phyloP scores from a whole-genome alignment of 2,329 filamentous ascomycete genomes.

The Scedosporium boydii region DNA sequence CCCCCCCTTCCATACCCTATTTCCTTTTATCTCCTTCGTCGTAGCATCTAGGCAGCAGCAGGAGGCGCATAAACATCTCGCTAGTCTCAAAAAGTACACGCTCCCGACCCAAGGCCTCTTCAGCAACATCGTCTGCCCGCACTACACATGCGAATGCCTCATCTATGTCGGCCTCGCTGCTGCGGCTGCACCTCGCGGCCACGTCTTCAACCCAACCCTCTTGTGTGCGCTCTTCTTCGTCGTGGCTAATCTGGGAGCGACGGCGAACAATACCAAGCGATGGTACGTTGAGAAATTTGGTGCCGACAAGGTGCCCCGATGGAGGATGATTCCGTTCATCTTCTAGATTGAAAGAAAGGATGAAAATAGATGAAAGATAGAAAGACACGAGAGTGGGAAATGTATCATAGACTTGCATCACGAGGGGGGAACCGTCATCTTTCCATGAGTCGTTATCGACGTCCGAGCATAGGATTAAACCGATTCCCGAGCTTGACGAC shows the following conservation, averaged over 20 bases:
- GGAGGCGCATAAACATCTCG: slow-evolving; percentile 60
- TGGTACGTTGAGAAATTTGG: slow-evolving; percentile 80
- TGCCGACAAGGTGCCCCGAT: slow-evolving; percentile 50
- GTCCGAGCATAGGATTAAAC: slow-evolving; percentile 40
- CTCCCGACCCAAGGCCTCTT: slow-evolving; percentile 69
- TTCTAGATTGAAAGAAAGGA: slow-evolving; percentile 30
- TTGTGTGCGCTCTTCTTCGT: slow-evolving; percentile 65
- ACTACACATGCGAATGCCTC: slow-evolving; percentile 82
- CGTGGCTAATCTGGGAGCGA: slow-evolving; percentile 68
- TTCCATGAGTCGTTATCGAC: slow-evolving; percentile 16
- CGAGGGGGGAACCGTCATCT: background rate
- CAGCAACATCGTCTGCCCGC: slow-evolving; percentile 65
- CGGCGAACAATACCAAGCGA: slow-evolving; percentile 63
- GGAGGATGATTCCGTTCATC: slow-evolving; percentile 68
- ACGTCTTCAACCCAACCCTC: slow-evolving; percentile 62
- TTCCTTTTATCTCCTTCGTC: slow-evolving; percentile 55
- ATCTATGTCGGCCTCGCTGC: slow-evolving; percentile 75
- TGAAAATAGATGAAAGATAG: background rate
- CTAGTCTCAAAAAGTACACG: slow-evolving; percentile 69
- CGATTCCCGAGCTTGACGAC: slow-evolving; percentile 66
- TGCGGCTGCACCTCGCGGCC: slow-evolving; percentile 58
- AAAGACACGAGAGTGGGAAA: too few relatives aligned
- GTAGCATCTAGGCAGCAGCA: slow-evolving; percentile 66
- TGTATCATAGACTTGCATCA: too few relatives aligned
- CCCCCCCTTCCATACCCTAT: slow-evolving; percentile 6